A percentile compares a stretch with the other conserved stretches of the same genome.
Conservation (phyloP, 441 rosid genomes). For the Bruguiera hainesii region DNA sequence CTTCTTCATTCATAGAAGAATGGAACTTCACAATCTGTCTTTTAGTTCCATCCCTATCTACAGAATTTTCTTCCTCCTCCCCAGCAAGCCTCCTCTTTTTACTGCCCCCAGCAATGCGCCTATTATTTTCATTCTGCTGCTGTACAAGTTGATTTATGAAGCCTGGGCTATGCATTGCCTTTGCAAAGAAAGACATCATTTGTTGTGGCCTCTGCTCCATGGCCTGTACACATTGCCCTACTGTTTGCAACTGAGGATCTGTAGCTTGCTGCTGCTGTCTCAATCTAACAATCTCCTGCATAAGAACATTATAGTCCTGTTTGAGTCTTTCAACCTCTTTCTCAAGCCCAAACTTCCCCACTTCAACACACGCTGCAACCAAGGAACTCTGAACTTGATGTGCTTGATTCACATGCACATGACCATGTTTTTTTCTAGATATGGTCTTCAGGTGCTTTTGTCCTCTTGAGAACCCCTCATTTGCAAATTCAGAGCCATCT, state of each 20-base stretch:
- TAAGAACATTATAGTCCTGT: conserved; percentile 55
- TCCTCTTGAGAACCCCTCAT: conserved; percentile 68
- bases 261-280: conserved; percentile 66
- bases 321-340: conserved; percentile 75
- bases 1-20: conserved; percentile 71
- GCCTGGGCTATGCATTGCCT: conserved; percentile 84
- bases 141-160: conserved; percentile 68
- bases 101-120: conserved; percentile 49
- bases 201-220: conserved; percentile 87
- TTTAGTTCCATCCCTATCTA: conserved; percentile 33
- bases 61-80: conserved; percentile 49
- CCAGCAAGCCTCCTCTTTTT: conserved; percentile 79
- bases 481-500: conserved; percentile 78
- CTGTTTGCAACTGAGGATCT: conserved; percentile 50
- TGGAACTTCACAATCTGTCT: conserved; percentile 82
- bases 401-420: conserved; percentile 40
- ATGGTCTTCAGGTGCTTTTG: conserved; percentile 63
- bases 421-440: conserved; percentile 54
- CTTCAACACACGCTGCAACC: conserved; percentile 48
- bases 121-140: conserved; percentile 62
- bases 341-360: conserved; percentile 72
- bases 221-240: conserved; percentile 65
- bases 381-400: conserved; percentile 37
- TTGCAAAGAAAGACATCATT: conserved; percentile 81
- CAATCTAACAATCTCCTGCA: conserved; percentile 65